Conservation (phyloP, 2,329 filamentous ascomycete genomes). For the Niveomyces coronatus region DNA sequence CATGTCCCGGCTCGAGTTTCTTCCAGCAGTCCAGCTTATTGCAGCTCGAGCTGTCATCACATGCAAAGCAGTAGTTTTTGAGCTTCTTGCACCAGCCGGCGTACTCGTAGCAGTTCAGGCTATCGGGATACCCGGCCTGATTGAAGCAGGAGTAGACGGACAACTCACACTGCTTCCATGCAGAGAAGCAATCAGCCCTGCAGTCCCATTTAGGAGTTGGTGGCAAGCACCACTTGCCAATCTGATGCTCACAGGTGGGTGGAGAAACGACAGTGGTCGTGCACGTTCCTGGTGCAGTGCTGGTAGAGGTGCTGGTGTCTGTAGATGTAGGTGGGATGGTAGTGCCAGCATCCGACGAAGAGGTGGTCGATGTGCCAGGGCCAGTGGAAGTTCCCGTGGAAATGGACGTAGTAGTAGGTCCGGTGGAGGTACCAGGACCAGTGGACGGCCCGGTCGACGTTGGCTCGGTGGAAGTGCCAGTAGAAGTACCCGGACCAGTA, state of each 20-base stretch:
- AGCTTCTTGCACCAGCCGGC: constrained; percentile 38
- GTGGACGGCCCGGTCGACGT: background rate
- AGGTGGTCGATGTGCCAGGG: background rate
- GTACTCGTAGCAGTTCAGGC: constrained; percentile 40
- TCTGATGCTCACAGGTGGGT: constrained; percentile 42
- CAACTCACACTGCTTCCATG: constrained; percentile 34
- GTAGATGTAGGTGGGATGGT: constrained; percentile 14
- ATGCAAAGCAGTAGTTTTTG: constrained; percentile 32
- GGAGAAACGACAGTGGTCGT: constrained; percentile 35
- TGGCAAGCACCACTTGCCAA: constrained; percentile 43
- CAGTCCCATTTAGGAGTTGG: constrained; percentile 39
- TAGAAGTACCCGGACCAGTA: constrained; percentile 1
- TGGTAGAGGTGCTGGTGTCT: constrained; percentile 14
- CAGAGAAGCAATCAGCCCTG: constrained; percentile 28
- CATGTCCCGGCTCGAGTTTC: constrained; percentile 29
- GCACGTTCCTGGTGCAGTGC: constrained; percentile 24
- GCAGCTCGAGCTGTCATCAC: constrained; percentile 25
- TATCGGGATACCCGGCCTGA: constrained; percentile 38
- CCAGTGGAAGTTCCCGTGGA: constrained; percentile 1
- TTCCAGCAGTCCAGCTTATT: constrained; percentile 34
- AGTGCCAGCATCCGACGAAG: constrained; percentile 6
- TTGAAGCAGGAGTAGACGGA: constrained; percentile 42
- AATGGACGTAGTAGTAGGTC: background rate
- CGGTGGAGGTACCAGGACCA: constrained; percentile 4
- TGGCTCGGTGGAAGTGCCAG: background rate